Evolutionary conservation across 257 asterid species (phyloP), one percentile per base, ranked within the genome.

Genomic region (Verbascum thapsus): DNA sequence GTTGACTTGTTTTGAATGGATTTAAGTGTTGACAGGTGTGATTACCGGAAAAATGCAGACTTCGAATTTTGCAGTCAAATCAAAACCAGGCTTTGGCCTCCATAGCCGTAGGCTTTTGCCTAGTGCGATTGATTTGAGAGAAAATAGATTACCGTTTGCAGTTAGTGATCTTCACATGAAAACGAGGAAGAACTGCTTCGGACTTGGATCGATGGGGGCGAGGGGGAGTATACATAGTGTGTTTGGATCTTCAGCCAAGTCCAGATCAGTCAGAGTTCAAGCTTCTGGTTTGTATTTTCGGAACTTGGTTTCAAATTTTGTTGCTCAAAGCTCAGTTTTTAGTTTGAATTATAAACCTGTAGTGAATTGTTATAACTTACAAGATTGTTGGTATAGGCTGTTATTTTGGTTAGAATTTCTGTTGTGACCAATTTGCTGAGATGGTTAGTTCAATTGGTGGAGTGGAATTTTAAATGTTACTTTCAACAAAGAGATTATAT

Each of bases 41-140:
- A 20, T 42, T 35, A 18, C 10, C 40, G n/a, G 11, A 34, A 57
- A 75, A 68, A 83, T 83, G 90, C 81, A 78, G 75, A 74, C 80
- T 12, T 74, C 85, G 4, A 66, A 73, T 2, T 72, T 44, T 52
- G 54, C 77, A 30, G 78, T 69, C 17, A 75, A 57, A 70, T 81
- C 72, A 16, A 71, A 60, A 59, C 41, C 34, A 20, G 57, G 67
- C 19, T 62, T 74, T 61, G 80, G 69, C 43, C 12, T 68, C 23
- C 67, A 34, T 11, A 70, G 34, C 22, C 78, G 78, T 1, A 55
- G 83, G 62, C 63, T 44, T 65, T 67, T 68, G n/a, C n/a, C n/a
- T n/a, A n/a, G n/a, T 12, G 43, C 39, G 34, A 74, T 62, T 17
- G 70, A 43, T 10, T 48, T 55, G 49, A 56, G 66, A 41, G 67